Percentiles rank a stretch among this genome's conserved stretches.
phyloP scores from a whole-genome alignment of 805 yeast species.

The Monosporozyma unispora region DNA sequence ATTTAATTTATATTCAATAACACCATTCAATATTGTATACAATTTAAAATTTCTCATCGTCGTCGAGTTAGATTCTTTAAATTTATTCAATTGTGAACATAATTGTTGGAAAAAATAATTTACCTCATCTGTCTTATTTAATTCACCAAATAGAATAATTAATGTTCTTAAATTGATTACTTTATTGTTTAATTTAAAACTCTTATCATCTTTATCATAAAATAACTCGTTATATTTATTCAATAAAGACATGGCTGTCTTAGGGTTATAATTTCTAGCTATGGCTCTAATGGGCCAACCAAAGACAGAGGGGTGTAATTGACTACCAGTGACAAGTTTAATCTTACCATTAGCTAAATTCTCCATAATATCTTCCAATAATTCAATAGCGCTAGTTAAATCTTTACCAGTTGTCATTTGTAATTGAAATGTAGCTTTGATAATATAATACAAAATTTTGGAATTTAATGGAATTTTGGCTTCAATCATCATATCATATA shows the following conservation, averaged over 20 bases:
- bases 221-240: conserved; percentile 25
- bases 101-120: conserved; percentile 14
- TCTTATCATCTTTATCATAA: conserved; percentile 15
- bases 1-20: conserved; percentile 18
- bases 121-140: conserved; percentile 27
- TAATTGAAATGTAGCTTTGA: conserved; percentile 26
- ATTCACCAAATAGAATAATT: conserved; percentile 24
- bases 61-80: conserved; percentile 15
- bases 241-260: conserved; percentile 28
- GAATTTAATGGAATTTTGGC: conserved; percentile 18
- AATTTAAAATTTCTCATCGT: conserved; percentile 17
- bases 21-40: conserved; percentile 13
- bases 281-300: conserved; percentile 31
- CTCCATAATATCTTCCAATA: conserved; percentile 26
- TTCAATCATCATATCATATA: conserved; percentile 23
- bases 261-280: conserved; percentile 25
- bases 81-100: conserved; percentile 12
- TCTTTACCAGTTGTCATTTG: conserved; percentile 24
- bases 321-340: conserved; percentile 13
- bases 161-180: conserved; percentile 28
- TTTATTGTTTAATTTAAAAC: conserved; percentile 13
- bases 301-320: conserved; percentile 29
- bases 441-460: conserved; percentile 22
- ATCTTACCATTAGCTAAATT: conserved; percentile 17
- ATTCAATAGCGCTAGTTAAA: conserved; percentile 22